A percentile compares a stretch with the other conserved stretches of the same genome.
phyloP scores from a whole-genome alignment of 1,284 basidiomycete species.

The Mycena citricolor region DNA sequence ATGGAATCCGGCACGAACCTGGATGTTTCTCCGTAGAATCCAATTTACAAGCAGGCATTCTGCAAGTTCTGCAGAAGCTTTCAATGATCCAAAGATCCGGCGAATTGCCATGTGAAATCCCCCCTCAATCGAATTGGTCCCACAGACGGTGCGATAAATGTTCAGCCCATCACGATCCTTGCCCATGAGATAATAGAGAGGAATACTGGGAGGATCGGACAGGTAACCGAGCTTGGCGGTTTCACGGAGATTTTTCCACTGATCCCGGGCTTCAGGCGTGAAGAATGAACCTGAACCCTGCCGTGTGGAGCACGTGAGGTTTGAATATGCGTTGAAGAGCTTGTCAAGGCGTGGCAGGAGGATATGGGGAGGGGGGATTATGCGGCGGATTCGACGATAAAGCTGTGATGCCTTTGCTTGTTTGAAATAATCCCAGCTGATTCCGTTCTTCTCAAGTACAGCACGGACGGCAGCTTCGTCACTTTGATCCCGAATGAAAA shows the following conservation, averaged over 20 bases:
- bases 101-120: constrained; percentile 7
- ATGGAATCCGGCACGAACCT: neutral
- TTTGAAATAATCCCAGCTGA: constrained; percentile 13
- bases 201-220: constrained; percentile 9
- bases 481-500: constrained; percentile 15
- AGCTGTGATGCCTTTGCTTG: constrained; percentile 1
- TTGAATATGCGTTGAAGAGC: constrained; percentile 5
- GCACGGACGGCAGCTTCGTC: constrained; percentile 3
- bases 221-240: constrained; percentile 11
- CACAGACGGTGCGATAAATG: constrained; percentile 7
- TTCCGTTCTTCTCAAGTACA: constrained; percentile 3
- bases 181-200: constrained; percentile 12
- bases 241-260: no score
- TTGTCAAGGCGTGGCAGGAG: neutral
- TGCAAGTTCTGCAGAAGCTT: constrained; percentile 10
- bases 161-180: constrained; percentile 15
- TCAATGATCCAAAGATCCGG: constrained; percentile 14
- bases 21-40: constrained; percentile 12
- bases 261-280: no score
- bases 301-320: constrained; percentile 7
- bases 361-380: constrained; percentile 3
- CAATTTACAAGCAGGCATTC: constrained; percentile 12
- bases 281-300: neutral
- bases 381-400: constrained; percentile 6
- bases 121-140: constrained; percentile 11